Evolutionary conservation across 176 grass and related monocot genomes (phyloP).

Genomic region (Hordeum marinum): DNA sequence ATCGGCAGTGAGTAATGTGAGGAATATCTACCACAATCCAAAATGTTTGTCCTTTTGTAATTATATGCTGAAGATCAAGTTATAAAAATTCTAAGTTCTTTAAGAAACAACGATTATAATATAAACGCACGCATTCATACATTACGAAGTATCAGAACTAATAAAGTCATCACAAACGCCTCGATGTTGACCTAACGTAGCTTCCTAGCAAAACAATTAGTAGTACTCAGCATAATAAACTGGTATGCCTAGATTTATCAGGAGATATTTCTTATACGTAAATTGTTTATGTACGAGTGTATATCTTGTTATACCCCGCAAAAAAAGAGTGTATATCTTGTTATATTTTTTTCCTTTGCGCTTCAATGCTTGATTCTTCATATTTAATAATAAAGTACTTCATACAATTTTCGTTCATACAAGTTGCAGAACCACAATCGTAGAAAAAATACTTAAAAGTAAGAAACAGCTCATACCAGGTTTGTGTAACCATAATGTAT

Average conservation of each 20-base stretch:
- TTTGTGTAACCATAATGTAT: not conserved
- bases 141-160: too few species aligned
- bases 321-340: too few species aligned
- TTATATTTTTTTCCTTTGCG: too few species aligned
- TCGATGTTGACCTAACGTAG: accelerated
- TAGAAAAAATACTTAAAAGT: not conserved
- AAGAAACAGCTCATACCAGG: not conserved
- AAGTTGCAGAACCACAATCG: not conserved
- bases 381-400: not conserved
- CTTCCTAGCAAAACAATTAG: too few species aligned
- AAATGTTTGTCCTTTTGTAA: not conserved
- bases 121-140: too few species aligned
- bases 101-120: too few species aligned
- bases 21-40: not conserved
- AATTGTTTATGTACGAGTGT: too few species aligned
- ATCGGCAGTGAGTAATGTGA: not conserved
- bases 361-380: not conserved
- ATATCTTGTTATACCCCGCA: too few species aligned
- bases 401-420: not conserved
- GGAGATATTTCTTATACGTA: not conserved
- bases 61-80: too few species aligned
- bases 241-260: not conserved
- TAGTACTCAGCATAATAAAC: too few species aligned
- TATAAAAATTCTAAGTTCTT: too few species aligned
- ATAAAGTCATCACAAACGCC: too few species aligned